These are phyloP conservation scores for Avena atlantica DNA, from an alignment of 176 grass and related monocot genomes.

Conservation along the genomic window DNA sequence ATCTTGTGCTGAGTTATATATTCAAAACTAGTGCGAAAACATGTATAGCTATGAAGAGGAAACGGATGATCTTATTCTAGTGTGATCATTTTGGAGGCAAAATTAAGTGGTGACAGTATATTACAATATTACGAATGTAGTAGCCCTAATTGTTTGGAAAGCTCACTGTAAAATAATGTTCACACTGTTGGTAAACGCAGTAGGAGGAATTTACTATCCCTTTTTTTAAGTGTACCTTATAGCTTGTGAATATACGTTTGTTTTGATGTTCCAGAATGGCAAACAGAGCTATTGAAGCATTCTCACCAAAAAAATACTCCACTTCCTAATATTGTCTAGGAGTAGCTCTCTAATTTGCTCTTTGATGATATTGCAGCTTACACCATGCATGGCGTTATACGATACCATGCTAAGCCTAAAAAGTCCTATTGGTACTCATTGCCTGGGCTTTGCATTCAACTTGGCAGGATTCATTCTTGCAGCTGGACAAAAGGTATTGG, in stretches of 20 bases:
- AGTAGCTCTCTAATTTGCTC: background rate
- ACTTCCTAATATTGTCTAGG: background rate
- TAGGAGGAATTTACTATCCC: background rate
- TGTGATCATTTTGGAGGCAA: background rate
- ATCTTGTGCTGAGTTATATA: background rate
- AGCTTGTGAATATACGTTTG: conserved; percentile 4
- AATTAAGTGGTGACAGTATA: background rate
- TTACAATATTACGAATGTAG: background rate
- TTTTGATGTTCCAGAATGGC: conserved; percentile 4
- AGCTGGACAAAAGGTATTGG: conserved; percentile 84
- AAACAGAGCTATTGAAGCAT: background rate
- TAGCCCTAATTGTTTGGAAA: background rate
- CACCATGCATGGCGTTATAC: conserved; percentile 88
- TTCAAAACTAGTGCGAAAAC: background rate
- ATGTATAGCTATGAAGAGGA: background rate
- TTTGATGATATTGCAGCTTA: conserved; percentile 66
- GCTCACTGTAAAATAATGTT: background rate
- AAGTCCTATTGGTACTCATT: conserved; percentile 75
- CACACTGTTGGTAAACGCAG: background rate
- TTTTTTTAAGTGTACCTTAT: background rate
- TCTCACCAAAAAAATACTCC: background rate
- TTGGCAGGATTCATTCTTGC: conserved; percentile 92
- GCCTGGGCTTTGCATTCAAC: conserved; percentile 92
- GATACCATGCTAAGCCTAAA: conserved; percentile 92
- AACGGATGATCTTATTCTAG: background rate